Base-by-base conservation (phyloP, 345 rosid genomes). In the Mallotus nudiflorus region DNA sequence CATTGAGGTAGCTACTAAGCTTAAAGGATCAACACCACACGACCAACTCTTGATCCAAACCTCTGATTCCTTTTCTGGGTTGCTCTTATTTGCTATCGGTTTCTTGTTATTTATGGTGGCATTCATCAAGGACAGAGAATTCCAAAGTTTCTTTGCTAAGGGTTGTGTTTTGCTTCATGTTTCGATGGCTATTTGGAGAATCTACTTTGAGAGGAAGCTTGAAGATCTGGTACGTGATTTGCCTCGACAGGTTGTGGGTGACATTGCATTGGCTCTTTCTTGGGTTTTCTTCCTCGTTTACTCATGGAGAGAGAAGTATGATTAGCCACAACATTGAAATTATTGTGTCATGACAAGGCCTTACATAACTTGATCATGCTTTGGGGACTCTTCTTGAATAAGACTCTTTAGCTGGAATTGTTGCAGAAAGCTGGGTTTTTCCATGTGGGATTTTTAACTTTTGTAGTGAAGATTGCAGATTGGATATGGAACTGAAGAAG, bases 31-130 rank as follows among this genome's bases (percentile, higher is more conserved):
- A 42, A 74, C 77, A 0, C 67, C 73, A 4, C 72, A 67, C 3
- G 77, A 61, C 72, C 72, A 74, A 7, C 77, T 74, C 63, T 68
- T 67, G 73, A 67, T 74, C 72, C 77, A 61, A 53, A 74, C 73
- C 62, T 74, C 72, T 5, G 72, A 74, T 20, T 74, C 77, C 53
- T 67, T 74, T 62, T 74, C 77, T 49, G 77, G 77, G 62, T 31
- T 74, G 77, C 77, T 66, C 9, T 66, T 73, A 5, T 73, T 73
- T 39, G 72, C 72, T 28, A 39, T 66, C 27, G 77, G 77, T 0
- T 66, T 73, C 53, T 24, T 73, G 28, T 61, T 74, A 61, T 61
- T 67, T 44, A 67, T 74, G 72, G 72, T 67, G 54, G 67, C 77
- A 58, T 67, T 67, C 33, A 66, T 57, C 20, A 59, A 27, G 59